phyloP scores from a whole-genome alignment of 345 rosid genomes.

The Brassica rapa region DNA sequence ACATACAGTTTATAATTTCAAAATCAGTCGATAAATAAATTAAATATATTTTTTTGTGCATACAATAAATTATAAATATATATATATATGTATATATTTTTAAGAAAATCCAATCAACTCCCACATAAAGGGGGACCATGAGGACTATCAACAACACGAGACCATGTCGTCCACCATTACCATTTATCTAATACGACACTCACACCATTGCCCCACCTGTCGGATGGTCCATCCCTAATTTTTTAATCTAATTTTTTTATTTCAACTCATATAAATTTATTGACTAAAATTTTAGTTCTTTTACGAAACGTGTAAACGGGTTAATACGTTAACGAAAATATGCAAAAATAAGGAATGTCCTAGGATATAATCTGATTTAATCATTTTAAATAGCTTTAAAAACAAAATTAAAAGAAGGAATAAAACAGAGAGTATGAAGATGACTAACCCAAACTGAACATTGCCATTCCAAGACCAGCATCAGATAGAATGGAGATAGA shows the following conservation, averaged over 20 bases:
- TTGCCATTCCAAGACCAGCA: constrained; percentile 99
- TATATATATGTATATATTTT: not conserved
- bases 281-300: not conserved
- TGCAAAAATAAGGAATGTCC: constrained; percentile 13
- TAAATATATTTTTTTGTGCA: not conserved
- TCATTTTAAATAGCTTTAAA: not conserved
- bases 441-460: constrained; percentile 92
- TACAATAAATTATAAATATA: not conserved
- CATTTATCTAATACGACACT: constrained; percentile 41
- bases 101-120: constrained; percentile 16
- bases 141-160: constrained; percentile 42
- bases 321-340: constrained; percentile 22
- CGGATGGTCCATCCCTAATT: constrained; percentile 39
- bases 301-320: constrained; percentile 15
- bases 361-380: constrained; percentile 16
- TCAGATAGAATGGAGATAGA: constrained; percentile 87
- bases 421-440: constrained; percentile 18
- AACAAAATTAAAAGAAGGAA: not conserved
- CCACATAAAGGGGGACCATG: constrained; percentile 45
- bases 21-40: not conserved
- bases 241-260: not conserved
- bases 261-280: not conserved
- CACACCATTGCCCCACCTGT: constrained; percentile 39
- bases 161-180: constrained; percentile 46
- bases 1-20: not conserved